Conservation (phyloP, 345 rosid species). For the Eucalyptus erythrocorys region DNA sequence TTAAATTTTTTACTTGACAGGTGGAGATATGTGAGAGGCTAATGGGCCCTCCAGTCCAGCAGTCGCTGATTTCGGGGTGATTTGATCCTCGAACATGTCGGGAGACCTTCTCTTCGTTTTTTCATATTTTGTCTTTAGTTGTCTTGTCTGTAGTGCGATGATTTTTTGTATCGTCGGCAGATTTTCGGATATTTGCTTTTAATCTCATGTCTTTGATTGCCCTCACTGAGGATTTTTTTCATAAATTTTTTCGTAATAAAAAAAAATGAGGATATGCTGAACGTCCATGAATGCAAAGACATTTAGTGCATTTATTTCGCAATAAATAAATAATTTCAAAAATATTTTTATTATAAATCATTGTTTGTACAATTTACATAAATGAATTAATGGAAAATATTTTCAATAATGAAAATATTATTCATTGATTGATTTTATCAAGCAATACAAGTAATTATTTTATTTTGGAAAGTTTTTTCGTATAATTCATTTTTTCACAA, state of each 20-base stretch:
- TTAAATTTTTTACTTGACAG: too few relatives aligned
- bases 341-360: too few relatives aligned
- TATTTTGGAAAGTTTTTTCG: too few relatives aligned
- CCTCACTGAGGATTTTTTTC: background rate
- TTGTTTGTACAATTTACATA: too few relatives aligned
- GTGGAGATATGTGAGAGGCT: too few relatives aligned
- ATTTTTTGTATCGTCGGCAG: background rate
- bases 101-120: too few relatives aligned
- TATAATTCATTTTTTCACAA: too few relatives aligned
- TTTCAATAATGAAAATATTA: background rate
- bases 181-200: background rate
- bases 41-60: too few relatives aligned
- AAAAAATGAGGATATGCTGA: background rate
- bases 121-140: too few relatives aligned
- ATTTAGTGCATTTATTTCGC: background rate
- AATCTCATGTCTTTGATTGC: background rate
- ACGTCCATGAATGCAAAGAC: background rate
- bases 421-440: background rate
- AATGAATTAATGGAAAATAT: accelerated
- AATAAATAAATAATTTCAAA: too few relatives aligned
- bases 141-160: background rate
- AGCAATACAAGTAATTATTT: background rate
- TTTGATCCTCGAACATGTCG: too few relatives aligned
- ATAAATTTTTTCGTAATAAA: background rate
- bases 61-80: too few relatives aligned